phyloP scores from a whole-genome alignment of 106 monocot genomes.

The Iris macrosiphon region DNA sequence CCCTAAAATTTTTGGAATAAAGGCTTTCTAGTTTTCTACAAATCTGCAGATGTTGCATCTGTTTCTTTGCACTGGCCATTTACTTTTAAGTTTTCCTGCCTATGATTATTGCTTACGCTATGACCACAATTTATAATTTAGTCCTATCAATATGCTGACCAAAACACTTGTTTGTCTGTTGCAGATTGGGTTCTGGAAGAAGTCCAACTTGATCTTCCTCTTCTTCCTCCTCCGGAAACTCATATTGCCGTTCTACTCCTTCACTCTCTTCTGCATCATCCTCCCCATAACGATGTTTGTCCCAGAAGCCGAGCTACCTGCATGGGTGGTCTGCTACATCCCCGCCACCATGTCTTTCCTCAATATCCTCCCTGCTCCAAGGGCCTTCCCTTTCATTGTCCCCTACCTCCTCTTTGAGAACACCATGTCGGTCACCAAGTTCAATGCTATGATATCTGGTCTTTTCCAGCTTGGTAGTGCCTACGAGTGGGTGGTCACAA shows the following conservation, averaged over 20 bases:
- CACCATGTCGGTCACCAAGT: constrained; percentile 95
- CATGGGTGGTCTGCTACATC: constrained; percentile 85
- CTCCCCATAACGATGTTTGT: constrained; percentile 93
- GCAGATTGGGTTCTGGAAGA: constrained; percentile 56
- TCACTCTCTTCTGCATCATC: constrained; percentile 86
- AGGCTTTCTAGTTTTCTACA: no score
- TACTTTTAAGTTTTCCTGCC: no score
- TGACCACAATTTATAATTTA: no score
- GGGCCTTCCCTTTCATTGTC: constrained; percentile 82
- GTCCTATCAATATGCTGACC: no score
- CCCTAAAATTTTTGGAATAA: no score
- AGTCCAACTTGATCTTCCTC: constrained; percentile 42
- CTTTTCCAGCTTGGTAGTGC: constrained; percentile 68
- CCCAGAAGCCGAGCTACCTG: constrained; percentile 73
- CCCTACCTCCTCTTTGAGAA: constrained; percentile 91
- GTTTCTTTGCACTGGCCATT: no score
- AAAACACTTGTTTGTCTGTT: not conserved
- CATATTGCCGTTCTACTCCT: constrained; percentile 84
- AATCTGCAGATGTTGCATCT: no score
- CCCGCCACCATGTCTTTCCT: constrained; percentile 76
- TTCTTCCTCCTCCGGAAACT: constrained; percentile 80
- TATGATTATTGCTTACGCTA: no score
- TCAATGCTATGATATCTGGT: constrained; percentile 90
- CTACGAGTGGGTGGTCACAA: constrained; percentile 85
- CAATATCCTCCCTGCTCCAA: constrained; percentile 71